These are phyloP conservation scores for Parmales sp. DNA, from an alignment of 108 stramenopile genomes.

Conservation along the genomic window DNA sequence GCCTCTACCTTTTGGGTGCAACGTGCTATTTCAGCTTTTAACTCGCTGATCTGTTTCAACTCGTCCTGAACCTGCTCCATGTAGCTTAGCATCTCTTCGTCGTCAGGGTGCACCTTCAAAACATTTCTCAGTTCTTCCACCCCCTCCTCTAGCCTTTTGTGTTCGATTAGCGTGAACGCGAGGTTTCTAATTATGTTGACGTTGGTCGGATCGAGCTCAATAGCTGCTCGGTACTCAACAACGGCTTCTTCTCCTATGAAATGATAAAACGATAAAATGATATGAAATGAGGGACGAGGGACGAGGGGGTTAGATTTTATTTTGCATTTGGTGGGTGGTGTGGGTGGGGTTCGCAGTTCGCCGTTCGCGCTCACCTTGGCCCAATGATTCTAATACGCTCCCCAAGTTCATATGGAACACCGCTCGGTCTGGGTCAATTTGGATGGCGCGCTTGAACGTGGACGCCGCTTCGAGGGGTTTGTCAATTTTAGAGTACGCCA, in stretches of 20 bases:
- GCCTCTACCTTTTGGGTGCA: too few relatives aligned
- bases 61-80: not conserved
- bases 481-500: not conserved
- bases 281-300: too few relatives aligned
- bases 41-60: too few relatives aligned
- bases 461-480: not conserved
- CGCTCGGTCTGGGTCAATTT: not conserved
- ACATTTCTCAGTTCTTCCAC: not conserved
- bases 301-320: too few relatives aligned
- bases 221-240: not conserved
- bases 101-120: not conserved
- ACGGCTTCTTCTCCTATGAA: not conserved
- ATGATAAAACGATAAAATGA: too few relatives aligned
- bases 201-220: not conserved
- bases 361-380: too few relatives aligned
- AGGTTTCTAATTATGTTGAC: not conserved
- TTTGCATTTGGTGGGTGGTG: too few relatives aligned
- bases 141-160: not conserved
- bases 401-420: not conserved
- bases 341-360: too few relatives aligned
- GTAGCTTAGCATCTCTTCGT: conserved; percentile 2
- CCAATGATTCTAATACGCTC: not conserved
- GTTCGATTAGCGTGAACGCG: not conserved
- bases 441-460: not conserved
- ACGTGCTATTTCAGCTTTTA: too few relatives aligned